Percentiles rank a stretch among this genome's conserved stretches.
Evolutionary conservation across 1,139 yeast species (phyloP).

Genomic region (Candida sp.): DNA sequence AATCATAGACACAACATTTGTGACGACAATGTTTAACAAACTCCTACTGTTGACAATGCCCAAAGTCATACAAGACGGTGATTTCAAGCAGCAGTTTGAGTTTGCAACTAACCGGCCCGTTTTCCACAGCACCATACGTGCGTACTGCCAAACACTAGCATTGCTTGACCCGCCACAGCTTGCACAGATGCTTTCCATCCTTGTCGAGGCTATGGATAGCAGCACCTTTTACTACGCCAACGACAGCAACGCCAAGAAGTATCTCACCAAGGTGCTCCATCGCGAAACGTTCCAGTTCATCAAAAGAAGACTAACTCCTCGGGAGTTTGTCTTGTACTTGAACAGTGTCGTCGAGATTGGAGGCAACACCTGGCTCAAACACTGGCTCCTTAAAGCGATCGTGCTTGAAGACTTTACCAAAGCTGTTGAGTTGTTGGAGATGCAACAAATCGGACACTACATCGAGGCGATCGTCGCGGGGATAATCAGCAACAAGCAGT

Average conservation of each 20-base stretch:
- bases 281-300: constrained; percentile 25
- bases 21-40: constrained; percentile 6
- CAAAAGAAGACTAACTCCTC: constrained; percentile 12
- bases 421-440: constrained; percentile 24
- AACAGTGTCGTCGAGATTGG: constrained; percentile 16
- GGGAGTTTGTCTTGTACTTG: constrained; percentile 15
- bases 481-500: constrained; percentile 20
- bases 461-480: constrained; percentile 30
- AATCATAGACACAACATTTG: constrained; percentile 7
- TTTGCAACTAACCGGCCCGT: constrained; percentile 16
- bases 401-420: constrained; percentile 28
- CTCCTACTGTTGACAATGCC: constrained; percentile 7
- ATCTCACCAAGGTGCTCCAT: constrained; percentile 13
- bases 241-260: constrained; percentile 7
- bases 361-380: constrained; percentile 21
- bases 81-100: constrained; percentile 17
- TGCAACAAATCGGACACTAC: constrained; percentile 19
- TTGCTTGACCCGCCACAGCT: constrained; percentile 20
- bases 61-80: constrained; percentile 12
- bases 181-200: constrained; percentile 18
- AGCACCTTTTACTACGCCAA: constrained; percentile 14
- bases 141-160: constrained; percentile 35
- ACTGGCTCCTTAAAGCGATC: constrained; percentile 25
- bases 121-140: constrained; percentile 30
- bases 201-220: constrained; percentile 15